These are phyloP conservation scores for Xylaria sp. DNA, from an alignment of 495 filamentous ascomycete species.

Conservation along the genomic window DNA sequence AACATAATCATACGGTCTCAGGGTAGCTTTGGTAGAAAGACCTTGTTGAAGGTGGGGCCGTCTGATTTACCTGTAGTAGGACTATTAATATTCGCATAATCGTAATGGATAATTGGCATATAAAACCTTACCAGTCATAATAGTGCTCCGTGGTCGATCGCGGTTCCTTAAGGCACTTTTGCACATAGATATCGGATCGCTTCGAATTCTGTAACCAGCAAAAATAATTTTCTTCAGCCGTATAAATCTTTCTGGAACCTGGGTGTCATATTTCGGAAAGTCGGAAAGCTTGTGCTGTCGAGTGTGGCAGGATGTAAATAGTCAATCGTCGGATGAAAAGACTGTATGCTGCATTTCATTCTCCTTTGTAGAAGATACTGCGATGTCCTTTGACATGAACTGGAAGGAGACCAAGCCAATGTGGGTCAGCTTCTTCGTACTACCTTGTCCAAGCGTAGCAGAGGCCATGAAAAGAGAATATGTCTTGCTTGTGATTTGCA, in stretches of 20 bases:
- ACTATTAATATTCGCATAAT: background rate
- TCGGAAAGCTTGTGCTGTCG: background rate
- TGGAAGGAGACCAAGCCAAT: background rate
- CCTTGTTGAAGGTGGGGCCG: background rate
- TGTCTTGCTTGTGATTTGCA: background rate
- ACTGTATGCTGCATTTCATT: background rate
- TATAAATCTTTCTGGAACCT: background rate
- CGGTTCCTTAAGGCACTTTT: background rate
- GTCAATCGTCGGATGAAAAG: background rate
- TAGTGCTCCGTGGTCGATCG: background rate
- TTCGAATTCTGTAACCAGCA: background rate
- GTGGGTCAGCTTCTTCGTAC: background rate
- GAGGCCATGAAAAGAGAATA: background rate
- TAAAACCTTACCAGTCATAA: background rate
- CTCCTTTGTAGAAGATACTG: background rate
- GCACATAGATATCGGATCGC: background rate
- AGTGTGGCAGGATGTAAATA: background rate
- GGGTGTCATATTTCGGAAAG: background rate
- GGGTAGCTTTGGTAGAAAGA: background rate
- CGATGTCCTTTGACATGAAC: background rate
- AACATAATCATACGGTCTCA: background rate
- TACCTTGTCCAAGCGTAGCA: background rate
- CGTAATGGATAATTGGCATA: background rate
- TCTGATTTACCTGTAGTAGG: background rate
- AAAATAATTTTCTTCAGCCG: background rate